A percentile compares a stretch with the other conserved stretches of the same genome.
Conservation (phyloP, 257 asterid species). For the Solanum bulbocastanum region DNA sequence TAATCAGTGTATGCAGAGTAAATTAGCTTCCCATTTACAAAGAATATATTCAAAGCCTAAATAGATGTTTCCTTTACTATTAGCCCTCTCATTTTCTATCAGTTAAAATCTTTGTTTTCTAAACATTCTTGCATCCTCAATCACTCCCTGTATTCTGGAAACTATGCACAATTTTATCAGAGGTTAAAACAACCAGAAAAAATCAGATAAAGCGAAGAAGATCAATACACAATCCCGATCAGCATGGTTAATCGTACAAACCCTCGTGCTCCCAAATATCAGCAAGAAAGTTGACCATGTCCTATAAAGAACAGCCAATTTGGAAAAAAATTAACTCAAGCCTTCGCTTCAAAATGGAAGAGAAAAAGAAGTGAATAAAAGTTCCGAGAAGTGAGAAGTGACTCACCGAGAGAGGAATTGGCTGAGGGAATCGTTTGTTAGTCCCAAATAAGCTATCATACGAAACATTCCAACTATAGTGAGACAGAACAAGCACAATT, state of each 20-base stretch:
- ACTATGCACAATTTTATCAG: neutral
- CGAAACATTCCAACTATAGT: constrained; percentile 52
- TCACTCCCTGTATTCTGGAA: neutral
- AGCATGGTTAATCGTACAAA: constrained; percentile 29
- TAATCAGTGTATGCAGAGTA: neutral
- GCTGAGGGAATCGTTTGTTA: constrained; percentile 49
- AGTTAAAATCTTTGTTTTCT: neutral
- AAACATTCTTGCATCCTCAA: neutral
- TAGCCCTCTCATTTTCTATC: neutral
- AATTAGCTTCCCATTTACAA: neutral
- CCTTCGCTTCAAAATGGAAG: neutral
- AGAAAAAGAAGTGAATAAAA: neutral
- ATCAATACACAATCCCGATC: neutral
- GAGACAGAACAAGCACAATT: neutral
- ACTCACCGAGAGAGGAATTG: constrained; percentile 70
- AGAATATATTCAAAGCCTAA: neutral
- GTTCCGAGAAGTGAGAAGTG: neutral
- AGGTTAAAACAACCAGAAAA: neutral
- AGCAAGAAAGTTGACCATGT: constrained; percentile 71
- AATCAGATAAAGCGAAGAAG: neutral
- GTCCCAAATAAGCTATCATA: constrained; percentile 57
- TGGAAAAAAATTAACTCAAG: neutral
- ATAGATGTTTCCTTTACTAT: neutral
- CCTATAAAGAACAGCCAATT: constrained; percentile 23
- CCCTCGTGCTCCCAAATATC: constrained; percentile 81